A percentile compares a stretch with the other conserved stretches of the same genome.
These are phyloP conservation scores for Mycena metata DNA, from an alignment of 768 basidiomycete species.

Conservation along the genomic window DNA sequence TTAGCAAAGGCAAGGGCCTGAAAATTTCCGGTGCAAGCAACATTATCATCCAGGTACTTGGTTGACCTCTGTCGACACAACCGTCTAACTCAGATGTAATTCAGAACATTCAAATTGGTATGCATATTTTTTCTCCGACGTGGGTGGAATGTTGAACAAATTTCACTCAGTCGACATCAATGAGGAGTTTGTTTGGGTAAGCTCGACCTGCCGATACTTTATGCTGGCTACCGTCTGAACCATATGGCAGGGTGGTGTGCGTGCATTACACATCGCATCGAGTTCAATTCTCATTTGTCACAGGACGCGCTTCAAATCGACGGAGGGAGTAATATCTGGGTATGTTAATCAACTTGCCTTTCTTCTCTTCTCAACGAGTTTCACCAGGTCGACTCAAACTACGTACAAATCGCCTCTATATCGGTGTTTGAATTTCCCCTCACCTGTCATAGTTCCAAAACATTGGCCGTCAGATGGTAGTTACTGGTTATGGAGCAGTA, in stretches of 20 bases:
- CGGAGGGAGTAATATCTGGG: conserved; percentile 45
- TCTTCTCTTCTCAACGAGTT: background rate
- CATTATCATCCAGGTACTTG: conserved; percentile 40
- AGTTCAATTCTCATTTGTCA: background rate
- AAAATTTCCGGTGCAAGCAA: conserved; percentile 42
- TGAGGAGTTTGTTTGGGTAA: conserved; percentile 41
- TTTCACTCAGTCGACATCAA: conserved; percentile 41
- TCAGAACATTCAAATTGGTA: conserved; percentile 40
- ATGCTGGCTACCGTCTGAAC: background rate
- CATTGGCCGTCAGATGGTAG: conserved; percentile 45
- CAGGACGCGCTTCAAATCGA: conserved; percentile 45
- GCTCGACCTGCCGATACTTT: background rate
- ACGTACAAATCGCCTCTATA: background rate
- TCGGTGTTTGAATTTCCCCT: background rate
- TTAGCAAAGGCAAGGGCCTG: conserved; percentile 34
- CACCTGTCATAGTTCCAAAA: conserved; percentile 37
- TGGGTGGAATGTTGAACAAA: background rate
- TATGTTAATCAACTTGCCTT: conserved; percentile 2
- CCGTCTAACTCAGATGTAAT: background rate
- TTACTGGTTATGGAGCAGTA: conserved; percentile 43
- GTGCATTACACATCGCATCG: background rate
- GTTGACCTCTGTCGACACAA: background rate
- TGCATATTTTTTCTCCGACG: background rate
- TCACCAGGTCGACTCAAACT: conserved; percentile 25
- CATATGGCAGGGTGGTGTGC: conserved; percentile 17